Conservation (phyloP, 108 stramenopile genomes). For the Pseudonitzschia delicatissima region DNA sequence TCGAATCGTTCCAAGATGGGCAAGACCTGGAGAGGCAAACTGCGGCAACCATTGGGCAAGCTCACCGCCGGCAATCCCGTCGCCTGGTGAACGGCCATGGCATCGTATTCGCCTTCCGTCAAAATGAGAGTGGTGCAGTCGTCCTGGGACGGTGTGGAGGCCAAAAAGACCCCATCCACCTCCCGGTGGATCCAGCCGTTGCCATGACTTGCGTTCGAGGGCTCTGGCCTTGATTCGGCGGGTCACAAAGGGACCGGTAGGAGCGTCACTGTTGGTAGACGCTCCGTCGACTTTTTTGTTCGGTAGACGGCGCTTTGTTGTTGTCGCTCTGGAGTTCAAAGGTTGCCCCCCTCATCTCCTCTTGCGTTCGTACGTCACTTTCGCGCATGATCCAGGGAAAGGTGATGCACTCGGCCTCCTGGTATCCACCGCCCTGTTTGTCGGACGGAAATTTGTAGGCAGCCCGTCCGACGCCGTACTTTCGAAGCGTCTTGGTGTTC, state of each 20-base stretch:
- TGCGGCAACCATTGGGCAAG: slow-evolving; percentile 92
- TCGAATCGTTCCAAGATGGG: slow-evolving; percentile 91
- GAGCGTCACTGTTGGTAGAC: neutral
- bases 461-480: slow-evolving; percentile 90
- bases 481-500: slow-evolving; percentile 49
- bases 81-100: slow-evolving; percentile 96
- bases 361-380: slow-evolving; percentile 56
- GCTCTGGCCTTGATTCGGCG: slow-evolving; percentile 85
- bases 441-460: slow-evolving; percentile 61
- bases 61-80: slow-evolving; percentile 79
- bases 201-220: slow-evolving; percentile 74
- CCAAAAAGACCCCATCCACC: slow-evolving; percentile 97
- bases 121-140: slow-evolving; percentile 78
- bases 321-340: slow-evolving; percentile 7
- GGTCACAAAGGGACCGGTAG: slow-evolving; percentile 48
- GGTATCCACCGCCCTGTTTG: slow-evolving; percentile 6
- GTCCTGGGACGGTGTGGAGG: slow-evolving; percentile 83
- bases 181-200: slow-evolving; percentile 80
- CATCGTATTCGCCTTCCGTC: slow-evolving; percentile 98
- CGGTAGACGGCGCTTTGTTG: neutral
- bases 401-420: slow-evolving; percentile 70
- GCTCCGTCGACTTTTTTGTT: slow-evolving; percentile 5
- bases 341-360: slow-evolving; percentile 45
- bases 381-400: slow-evolving; percentile 91
- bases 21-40: slow-evolving; percentile 84